phyloP scores from a whole-genome alignment of 2,329 filamentous ascomycete genomes.

The Beauveria medogensis region DNA sequence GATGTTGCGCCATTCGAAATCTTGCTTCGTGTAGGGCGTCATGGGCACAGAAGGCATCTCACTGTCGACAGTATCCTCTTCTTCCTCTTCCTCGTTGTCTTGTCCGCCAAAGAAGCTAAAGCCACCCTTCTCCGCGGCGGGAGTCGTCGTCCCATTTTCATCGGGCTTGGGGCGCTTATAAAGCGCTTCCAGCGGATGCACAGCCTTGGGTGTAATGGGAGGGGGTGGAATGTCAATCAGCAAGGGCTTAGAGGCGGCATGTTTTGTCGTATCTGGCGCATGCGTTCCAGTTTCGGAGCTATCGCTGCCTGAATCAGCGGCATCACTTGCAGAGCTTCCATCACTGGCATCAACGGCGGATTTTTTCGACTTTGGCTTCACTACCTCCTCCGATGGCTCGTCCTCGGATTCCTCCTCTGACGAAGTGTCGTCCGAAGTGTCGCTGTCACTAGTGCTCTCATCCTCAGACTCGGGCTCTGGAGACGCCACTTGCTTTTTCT shows the following conservation, averaged over 20 bases:
- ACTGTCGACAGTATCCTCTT: slow-evolving; percentile 7
- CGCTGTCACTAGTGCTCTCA: slow-evolving; percentile 33
- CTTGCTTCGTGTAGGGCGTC: slow-evolving; percentile 75
- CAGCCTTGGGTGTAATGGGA: slow-evolving; percentile 38
- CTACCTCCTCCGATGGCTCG: slow-evolving; percentile 14
- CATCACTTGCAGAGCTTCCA: slow-evolving; percentile 11
- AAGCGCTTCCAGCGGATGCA: slow-evolving; percentile 85
- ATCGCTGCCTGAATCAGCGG: slow-evolving; percentile 15
- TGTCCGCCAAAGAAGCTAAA: slow-evolving; percentile 73
- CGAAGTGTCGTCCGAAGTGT: slow-evolving; percentile 23
- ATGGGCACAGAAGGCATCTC: slow-evolving; percentile 46
- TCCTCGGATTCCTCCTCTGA: slow-evolving; percentile 13
- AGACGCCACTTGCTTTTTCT: slow-evolving; percentile 15
- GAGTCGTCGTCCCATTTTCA: slow-evolving; percentile 25
- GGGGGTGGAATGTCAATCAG: slow-evolving; percentile 48
- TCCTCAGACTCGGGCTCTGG: slow-evolving; percentile 18
- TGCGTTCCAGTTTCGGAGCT: slow-evolving; percentile 16
- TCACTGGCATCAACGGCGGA: slow-evolving; percentile 18
- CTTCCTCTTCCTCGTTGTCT: slow-evolving; percentile 35
- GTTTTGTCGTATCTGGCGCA: slow-evolving; percentile 20
- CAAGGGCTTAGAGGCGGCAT: slow-evolving; percentile 39
- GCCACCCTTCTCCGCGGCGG: slow-evolving; percentile 34
- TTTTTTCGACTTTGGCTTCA: slow-evolving; percentile 14
- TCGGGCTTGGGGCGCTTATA: slow-evolving; percentile 64
- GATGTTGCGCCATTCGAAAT: slow-evolving; percentile 65